Evolutionary conservation across 73 alveolate species (phyloP), one percentile per base, ranked within the genome.

Genomic region (Tetrahymena thermophila): DNA sequence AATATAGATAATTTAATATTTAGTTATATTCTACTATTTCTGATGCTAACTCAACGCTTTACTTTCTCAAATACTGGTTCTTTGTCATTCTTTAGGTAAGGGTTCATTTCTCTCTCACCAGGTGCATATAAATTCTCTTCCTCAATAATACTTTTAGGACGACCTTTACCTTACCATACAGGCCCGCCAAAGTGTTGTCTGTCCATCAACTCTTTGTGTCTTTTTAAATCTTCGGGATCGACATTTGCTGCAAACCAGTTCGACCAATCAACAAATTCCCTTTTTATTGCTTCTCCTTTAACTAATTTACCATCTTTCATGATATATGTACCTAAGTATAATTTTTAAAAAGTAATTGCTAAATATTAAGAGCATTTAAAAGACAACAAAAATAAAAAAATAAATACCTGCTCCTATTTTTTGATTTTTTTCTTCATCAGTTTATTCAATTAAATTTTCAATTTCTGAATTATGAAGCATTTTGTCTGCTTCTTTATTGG

Each of bases 181-280:
- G 99, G 99, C 0, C 99, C 99, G 42, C 96, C 93, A 95, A 94
- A 98, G 94, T 96, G 94, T 96, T 96, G 85, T 85, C 99, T 96
- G 83, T 98, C 99, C 96, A 97, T 94, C 40, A 98, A 85, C 94
- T 98, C 99, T 95, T 98, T 97, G 93, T 98, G 99, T 83, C 98
- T 97, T 94, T 98, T 96, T 17, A 96, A 38, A 93, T 97, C 99
- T 56, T 97, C 98, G 0, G 99, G 99, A 96, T 98, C 99, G 16
- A 98, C 99, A 96, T 98, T 98, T 10, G 98, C 97, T 25, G 97
- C 97, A 55, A 96, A 97, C 98, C 99, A 98, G 44, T 98, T 98
- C 23, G 97, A 93, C 84, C 83, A 96, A 55, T 94, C 94, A 3
- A 98, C 98, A 28, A 95, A 94, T 85, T 95, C 98, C 84, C 98